Evolutionary conservation across 169 alveolate species (phyloP).

Genomic region (Hepatocystis sp.): DNA sequence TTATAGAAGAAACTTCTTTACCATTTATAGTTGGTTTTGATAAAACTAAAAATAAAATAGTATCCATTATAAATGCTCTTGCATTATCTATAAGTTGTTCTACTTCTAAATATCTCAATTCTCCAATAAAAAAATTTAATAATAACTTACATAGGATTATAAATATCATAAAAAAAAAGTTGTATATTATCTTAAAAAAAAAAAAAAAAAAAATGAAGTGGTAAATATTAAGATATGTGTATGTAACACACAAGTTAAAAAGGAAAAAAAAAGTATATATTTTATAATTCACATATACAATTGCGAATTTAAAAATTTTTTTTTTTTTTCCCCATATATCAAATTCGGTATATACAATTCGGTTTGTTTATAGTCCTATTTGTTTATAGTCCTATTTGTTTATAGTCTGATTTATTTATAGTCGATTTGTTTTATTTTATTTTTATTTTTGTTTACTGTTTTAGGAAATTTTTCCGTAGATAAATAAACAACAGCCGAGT

Average conservation of each 20-base stretch:
- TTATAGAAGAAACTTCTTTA: slow-evolving; percentile 84
- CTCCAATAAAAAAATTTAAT: slow-evolving; percentile 80
- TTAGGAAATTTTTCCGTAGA: slow-evolving; percentile 67
- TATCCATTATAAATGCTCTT: slow-evolving; percentile 88
- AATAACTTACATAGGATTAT: slow-evolving; percentile 73
- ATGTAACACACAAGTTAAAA: too few relatives aligned
- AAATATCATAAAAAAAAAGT: slow-evolving; percentile 80
- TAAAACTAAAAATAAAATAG: slow-evolving; percentile 87
- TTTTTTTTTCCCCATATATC: too few relatives aligned
- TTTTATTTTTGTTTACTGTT: slow-evolving; percentile 24
- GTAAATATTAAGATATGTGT: too few relatives aligned
- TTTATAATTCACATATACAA: too few relatives aligned
- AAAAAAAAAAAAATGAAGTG: background rate
- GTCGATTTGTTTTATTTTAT: background rate
- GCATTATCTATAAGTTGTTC: slow-evolving; percentile 89
- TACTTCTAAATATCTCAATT: slow-evolving; percentile 77
- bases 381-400: background rate
- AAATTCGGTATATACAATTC: too few relatives aligned
- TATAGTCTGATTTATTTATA: too few relatives aligned
- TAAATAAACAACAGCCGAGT: slow-evolving; percentile 34
- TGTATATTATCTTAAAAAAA: slow-evolving; percentile 75
- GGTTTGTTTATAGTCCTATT: background rate
- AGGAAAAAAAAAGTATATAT: slow-evolving; percentile 7
- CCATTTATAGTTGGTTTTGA: slow-evolving; percentile 89
- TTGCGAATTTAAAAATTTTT: too few relatives aligned